Base-by-base conservation (phyloP, 352 stramenopile species). In the Phytopythium delawarense region DNA sequence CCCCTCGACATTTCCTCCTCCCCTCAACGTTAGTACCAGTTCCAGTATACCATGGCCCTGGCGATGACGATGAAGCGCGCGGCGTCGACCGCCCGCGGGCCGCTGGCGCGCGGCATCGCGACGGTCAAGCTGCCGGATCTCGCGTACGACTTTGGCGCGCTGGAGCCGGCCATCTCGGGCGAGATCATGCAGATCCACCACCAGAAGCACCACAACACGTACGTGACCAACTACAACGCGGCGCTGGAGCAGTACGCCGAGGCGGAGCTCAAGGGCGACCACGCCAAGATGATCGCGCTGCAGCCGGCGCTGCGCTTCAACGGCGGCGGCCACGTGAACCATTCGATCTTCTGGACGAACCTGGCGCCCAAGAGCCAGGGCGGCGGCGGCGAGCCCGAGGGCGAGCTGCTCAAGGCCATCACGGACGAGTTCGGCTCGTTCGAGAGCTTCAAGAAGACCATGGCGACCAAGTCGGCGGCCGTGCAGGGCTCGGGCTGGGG, bases 271-370 rank as follows among this genome's bases (percentile, higher is more conserved):
- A 92, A 92, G 70, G 63, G 71, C 30, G 92, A 99, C 78, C 81
- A 98, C 64, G 88, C 84, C 54, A 90, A 86, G 62, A 87, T 98
- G 62, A 96, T 98, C 67, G 83, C 77, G 46, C 74, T 98, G 25
- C 88, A 98, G 65, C 79, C 77, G 16, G 95, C 94, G 40, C 80
- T 99, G 52, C 97, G 98, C 69, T 99, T 99, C 78, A 99, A 99
- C 79, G 97, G 96, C 21, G 97, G 97, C 16, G 97, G 97, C 61
- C 97, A 99, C 75, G 75, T 99, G 30, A 99, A 99, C 76, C 97
- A 99, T 78, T 97, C 94, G 59, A 94, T 99, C 65, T 99, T 99
- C 79, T 99, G 97, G 97, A 97, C 98, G 66, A 99, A 98, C 78
- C 72, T 98, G 49, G 83, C 88, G 30, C 88, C 90, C 4, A 69